Conservation (phyloP, 1,139 yeast species). For the Scheffersomyces insectosa region DNA sequence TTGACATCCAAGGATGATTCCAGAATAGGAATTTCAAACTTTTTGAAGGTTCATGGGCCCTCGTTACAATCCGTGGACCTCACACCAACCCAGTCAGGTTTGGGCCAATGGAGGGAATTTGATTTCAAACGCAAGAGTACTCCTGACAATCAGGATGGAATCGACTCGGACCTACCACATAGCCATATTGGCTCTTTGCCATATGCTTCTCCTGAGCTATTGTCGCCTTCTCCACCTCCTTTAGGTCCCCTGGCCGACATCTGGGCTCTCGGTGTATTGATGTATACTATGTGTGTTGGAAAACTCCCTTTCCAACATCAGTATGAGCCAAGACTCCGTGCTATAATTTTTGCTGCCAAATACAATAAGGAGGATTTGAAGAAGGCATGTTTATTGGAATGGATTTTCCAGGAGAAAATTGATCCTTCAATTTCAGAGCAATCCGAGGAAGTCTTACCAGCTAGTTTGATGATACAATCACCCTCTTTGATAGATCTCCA, state of each 20-base stretch:
- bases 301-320: slow-evolving; percentile 80
- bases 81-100: slow-evolving; percentile 28
- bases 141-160: slow-evolving; percentile 10
- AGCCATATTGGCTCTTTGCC: slow-evolving; percentile 86
- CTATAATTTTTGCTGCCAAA: slow-evolving; percentile 69
- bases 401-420: slow-evolving; percentile 22
- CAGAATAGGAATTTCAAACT: slow-evolving; percentile 32
- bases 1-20: slow-evolving; percentile 27
- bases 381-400: slow-evolving; percentile 30
- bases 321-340: slow-evolving; percentile 75
- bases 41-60: slow-evolving; percentile 34
- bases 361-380: slow-evolving; percentile 50
- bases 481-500: slow-evolving; percentile 24
- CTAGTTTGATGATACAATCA: slow-evolving; percentile 10
- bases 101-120: slow-evolving; percentile 1
- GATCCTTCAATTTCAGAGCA: slow-evolving; percentile 2
- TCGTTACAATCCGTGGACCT: slow-evolving; percentile 36
- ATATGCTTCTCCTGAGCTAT: slow-evolving; percentile 86
- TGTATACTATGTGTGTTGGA: slow-evolving; percentile 73
- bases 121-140: slow-evolving; percentile 15
- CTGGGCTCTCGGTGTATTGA: slow-evolving; percentile 87
- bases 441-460: slow-evolving; percentile 5
- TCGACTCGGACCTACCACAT: slow-evolving; percentile 54
- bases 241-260: slow-evolving; percentile 77
- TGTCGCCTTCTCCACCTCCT: slow-evolving; percentile 66